A percentile compares a stretch with the other conserved stretches of the same genome.
These are phyloP conservation scores for Daedaleopsis nitida DNA, from an alignment of 768 basidiomycete genomes.

Conservation along the genomic window DNA sequence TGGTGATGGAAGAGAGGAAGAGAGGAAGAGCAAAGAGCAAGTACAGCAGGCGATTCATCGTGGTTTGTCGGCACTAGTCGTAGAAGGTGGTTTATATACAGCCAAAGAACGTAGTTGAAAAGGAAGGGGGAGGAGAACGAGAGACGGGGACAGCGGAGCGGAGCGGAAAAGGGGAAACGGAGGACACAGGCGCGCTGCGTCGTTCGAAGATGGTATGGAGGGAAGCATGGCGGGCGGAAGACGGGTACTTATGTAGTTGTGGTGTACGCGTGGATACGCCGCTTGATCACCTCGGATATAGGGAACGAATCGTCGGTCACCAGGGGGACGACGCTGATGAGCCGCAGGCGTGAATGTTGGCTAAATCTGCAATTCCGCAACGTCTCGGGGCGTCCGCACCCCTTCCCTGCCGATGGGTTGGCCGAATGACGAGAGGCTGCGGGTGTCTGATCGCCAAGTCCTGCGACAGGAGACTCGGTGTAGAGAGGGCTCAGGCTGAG, in stretches of 20 bases:
- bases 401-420: neutral
- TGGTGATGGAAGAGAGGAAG: conserved; percentile 21
- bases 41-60: conserved; percentile 29
- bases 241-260: conserved; percentile 7
- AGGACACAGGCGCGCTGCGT: conserved; percentile 20
- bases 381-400: neutral
- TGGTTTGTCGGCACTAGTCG: neutral
- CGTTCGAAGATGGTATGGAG: conserved; percentile 10
- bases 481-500: too few species aligned
- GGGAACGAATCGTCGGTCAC: conserved; percentile 19
- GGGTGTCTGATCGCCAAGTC: conserved; percentile 4
- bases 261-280: conserved; percentile 11
- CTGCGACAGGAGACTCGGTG: too few species aligned
- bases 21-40: conserved; percentile 28
- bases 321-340: conserved; percentile 16
- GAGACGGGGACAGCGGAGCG: conserved; percentile 4
- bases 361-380: conserved; percentile 14
- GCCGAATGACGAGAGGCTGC: neutral
- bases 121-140: conserved; percentile 9
- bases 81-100: conserved; percentile 3
- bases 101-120: conserved; percentile 27
- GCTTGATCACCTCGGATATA: neutral
- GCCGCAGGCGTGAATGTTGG: conserved; percentile 6
- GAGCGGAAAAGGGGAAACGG: conserved; percentile 9
- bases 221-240: neutral